These are phyloP conservation scores for Solanum pinnatisectum DNA, from an alignment of 257 asterid genomes.

Conservation along the genomic window DNA sequence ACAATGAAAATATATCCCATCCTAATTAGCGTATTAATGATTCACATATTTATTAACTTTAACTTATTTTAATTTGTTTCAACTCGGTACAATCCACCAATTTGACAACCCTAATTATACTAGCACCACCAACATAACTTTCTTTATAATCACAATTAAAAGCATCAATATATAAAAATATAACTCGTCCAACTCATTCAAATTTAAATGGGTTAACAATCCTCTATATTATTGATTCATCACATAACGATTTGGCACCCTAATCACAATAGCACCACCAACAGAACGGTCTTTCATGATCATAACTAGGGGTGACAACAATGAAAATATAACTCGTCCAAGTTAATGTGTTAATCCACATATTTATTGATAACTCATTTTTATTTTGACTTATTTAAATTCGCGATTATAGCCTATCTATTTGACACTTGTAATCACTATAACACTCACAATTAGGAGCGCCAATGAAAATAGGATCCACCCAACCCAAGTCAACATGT, in stretches of 20 bases:
- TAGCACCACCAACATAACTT: background rate
- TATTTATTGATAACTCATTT: background rate
- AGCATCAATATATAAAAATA: background rate
- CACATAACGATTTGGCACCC: background rate
- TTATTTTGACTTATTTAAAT: background rate
- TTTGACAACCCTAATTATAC: background rate
- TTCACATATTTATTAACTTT: background rate
- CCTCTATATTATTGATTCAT: background rate
- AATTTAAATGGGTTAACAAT: background rate
- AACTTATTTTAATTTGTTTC: background rate
- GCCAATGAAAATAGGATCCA: background rate
- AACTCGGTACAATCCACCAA: background rate
- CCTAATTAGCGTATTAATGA: background rate
- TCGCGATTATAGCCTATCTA: background rate
- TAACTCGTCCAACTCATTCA: background rate
- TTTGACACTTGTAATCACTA: background rate
- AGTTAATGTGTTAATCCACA: background rate
- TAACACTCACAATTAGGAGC: background rate
- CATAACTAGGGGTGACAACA: background rate
- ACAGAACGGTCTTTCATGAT: background rate
- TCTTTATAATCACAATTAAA: background rate
- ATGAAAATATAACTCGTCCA: background rate
- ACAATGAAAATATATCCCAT: background rate
- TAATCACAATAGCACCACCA: background rate
- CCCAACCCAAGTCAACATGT: background rate